These are phyloP conservation scores for Aspergillus eucalypticola DNA, from an alignment of 2,329 filamentous ascomycete genomes.

Conservation along the genomic window DNA sequence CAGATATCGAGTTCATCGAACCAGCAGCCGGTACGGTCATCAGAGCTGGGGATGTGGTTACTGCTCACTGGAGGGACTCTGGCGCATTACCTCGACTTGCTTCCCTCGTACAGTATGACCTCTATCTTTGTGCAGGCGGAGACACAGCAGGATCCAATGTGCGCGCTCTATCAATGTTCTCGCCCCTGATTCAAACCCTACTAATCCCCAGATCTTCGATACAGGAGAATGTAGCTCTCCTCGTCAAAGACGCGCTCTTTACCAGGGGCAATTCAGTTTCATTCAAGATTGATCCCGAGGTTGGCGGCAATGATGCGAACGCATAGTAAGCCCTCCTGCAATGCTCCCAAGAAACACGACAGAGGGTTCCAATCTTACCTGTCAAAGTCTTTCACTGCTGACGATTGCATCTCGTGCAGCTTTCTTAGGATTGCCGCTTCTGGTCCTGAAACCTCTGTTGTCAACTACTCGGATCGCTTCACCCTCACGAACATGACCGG, in stretches of 20 bases:
- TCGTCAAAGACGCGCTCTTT: constrained; percentile 42
- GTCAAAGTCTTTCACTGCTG: not conserved
- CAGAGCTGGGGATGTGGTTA: constrained; percentile 52
- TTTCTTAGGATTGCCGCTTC: constrained; percentile 62
- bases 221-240: constrained; percentile 45
- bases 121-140: constrained; percentile 63
- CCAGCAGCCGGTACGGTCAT: constrained; percentile 55
- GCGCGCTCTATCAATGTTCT: constrained; percentile 15
- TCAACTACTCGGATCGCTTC: constrained; percentile 65
- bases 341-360: not conserved
- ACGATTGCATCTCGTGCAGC: constrained; percentile 34
- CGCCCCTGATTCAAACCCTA: not conserved
- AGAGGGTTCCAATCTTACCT: not conserved
- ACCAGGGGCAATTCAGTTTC: constrained; percentile 45
- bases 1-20: constrained; percentile 56
- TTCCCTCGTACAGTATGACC: constrained; percentile 56
- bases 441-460: constrained; percentile 55
- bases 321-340: constrained; percentile 53
- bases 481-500: constrained; percentile 66
- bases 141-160: constrained; percentile 53
- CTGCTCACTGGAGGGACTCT: constrained; percentile 59
- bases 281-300: constrained; percentile 46
- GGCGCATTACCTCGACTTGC: constrained; percentile 52
- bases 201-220: not conserved
- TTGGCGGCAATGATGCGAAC: constrained; percentile 51